phyloP scores from a whole-genome alignment of 208 protist species.

The Trypanosoma boissoni region DNA sequence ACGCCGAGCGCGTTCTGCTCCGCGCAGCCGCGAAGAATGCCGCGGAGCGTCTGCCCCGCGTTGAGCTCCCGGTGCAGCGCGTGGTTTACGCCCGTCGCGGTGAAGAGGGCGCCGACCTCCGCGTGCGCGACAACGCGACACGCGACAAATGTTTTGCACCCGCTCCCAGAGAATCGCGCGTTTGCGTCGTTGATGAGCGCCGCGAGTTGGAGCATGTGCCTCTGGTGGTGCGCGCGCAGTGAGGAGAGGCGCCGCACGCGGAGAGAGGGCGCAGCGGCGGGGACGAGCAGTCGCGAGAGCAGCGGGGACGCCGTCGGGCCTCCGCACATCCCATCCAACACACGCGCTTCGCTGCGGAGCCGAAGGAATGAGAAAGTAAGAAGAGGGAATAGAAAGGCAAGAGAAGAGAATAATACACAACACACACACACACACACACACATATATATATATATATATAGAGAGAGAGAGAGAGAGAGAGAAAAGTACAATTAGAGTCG shows the following conservation, averaged over 20 bases:
- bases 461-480: not conserved
- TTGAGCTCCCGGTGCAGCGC: slow-evolving; percentile 66
- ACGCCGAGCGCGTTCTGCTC: slow-evolving; percentile 87
- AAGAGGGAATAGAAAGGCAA: too few relatives aligned
- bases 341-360: too few relatives aligned
- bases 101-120: not conserved
- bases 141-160: slow-evolving; percentile 23
- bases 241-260: slow-evolving; percentile 20
- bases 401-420: too few relatives aligned
- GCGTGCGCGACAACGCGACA: slow-evolving; percentile 23
- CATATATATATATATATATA: slow-evolving; percentile 1
- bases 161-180: not conserved
- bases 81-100: slow-evolving; percentile 70
- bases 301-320: too few relatives aligned
- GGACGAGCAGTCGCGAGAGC: too few relatives aligned
- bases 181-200: not conserved
- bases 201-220: slow-evolving; percentile 8
- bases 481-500: not conserved
- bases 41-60: slow-evolving; percentile 35
- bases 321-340: not conserved
- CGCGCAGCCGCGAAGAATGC: slow-evolving; percentile 83
- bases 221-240: slow-evolving; percentile 15
- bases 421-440: not conserved
- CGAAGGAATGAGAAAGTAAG: too few relatives aligned
- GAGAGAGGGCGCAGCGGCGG: not conserved